Base-by-base conservation (phyloP, 345 rosid genomes). In the Mallotus nudiflorus region DNA sequence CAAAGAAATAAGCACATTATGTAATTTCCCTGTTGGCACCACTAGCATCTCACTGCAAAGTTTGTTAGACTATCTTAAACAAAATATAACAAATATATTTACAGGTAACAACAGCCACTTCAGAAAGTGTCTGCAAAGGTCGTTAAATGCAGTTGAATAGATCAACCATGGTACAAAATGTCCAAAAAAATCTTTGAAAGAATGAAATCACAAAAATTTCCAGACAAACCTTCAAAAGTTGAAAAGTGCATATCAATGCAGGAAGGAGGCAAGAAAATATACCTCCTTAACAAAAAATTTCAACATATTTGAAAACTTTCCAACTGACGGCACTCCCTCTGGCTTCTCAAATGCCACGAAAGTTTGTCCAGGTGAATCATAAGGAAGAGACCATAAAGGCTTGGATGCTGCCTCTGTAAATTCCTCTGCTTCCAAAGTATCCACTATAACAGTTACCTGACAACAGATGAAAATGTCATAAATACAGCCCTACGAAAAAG, bases 251-350 rank as follows among this genome's bases (percentile, higher is more conserved):
- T 22, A 52, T 57, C 42, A 6, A 10, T 25, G 50, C 28, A 40
- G n/a, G 49, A 31, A 63, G 55, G 62, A 51, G 11, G 40, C 55
- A 20, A 72, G 49, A 33, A 44, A 37, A 46, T 40, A 12, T 82
- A 94, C 98, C 97, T 95, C 99, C 77, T 89, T 95, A 52, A 95
- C 97, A 68, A 85, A 87, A 69, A 95, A 95, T 73, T 89, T 90
- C 84, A 95, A 70, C 66, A 79, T 81, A 80, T 95, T 95, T 29
- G 98, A 90, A 75, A 95, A 92, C 80, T 95, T 95, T 69, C 97
- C 97, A 46, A 83, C 73, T 25, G 97, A 91, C 49, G 93, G 89
- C 69, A 88, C 82, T 29, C 94, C 92, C 25, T 83, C 88, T 40
- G 91, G 97, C 85, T 88, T 95, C 86, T 86, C 91, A 83, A 90